Evolutionary conservation across 352 stramenopile species (phyloP).

Genomic region (Hyaloperonospora brassicae): DNA sequence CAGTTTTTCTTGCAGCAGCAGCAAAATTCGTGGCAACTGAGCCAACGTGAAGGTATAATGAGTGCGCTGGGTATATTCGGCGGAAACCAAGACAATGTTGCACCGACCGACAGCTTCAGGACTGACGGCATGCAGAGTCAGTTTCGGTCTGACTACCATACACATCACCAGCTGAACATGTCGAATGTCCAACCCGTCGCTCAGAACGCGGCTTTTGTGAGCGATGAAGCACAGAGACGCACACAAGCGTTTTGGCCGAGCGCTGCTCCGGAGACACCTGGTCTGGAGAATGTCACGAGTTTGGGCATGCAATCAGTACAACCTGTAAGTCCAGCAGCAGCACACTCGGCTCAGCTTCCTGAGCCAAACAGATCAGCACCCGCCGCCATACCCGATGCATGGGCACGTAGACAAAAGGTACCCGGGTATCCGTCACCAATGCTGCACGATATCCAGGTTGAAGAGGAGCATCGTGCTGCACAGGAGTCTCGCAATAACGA

Average conservation of each 20-base stretch:
- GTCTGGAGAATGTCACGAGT: conserved; percentile 10
- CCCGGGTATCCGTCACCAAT: conserved; percentile 20
- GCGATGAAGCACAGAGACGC: conserved; percentile 19
- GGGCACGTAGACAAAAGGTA: conserved; percentile 22
- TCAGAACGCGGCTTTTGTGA: conserved; percentile 30
- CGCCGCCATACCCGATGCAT: conserved; percentile 20
- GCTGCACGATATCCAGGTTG: conserved; percentile 35
- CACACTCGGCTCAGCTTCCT: conserved; percentile 10
- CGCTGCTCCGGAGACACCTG: conserved; percentile 13
- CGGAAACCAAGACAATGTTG: conserved; percentile 23
- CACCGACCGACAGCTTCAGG: conserved; percentile 26
- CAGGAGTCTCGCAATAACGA: conserved; percentile 11
- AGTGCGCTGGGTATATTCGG: conserved; percentile 66
- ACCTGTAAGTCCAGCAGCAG: conserved; percentile 11
- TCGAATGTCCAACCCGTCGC: conserved; percentile 13
- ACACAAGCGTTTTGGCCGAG: conserved; percentile 31
- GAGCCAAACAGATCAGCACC: conserved; percentile 13
- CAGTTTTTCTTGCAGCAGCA: conserved; percentile 67
- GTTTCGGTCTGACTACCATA: conserved; percentile 46
- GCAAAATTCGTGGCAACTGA: conserved; percentile 69
- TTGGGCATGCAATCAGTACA: conserved; percentile 6
- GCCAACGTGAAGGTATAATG: conserved; percentile 72
- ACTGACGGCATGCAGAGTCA: conserved; percentile 33
- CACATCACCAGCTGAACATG: conserved; percentile 31
- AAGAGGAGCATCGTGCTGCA: conserved; percentile 34